Evolutionary conservation across 108 stramenopile species (phyloP), one percentile per base, ranked within the genome.

Genomic region (Pseudonitzschia delicatissima): DNA sequence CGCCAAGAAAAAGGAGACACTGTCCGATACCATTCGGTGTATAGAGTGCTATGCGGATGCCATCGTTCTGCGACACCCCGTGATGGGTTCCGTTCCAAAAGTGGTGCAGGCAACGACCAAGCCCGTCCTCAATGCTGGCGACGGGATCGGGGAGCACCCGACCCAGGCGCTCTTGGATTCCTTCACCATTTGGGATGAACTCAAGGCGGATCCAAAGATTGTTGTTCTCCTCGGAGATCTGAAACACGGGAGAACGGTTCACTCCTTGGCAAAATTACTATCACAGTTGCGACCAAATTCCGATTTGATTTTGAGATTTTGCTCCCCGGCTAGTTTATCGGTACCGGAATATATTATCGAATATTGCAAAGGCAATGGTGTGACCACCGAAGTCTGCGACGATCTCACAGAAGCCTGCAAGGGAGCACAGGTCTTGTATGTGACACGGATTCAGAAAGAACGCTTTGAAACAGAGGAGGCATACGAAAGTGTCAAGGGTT

Each of bases 111-210:
- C 61, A 71, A 36, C 71, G 62, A 62, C 71, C 5, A 62, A 63
- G 12, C 98, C 98, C 0, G 82, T 98, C 29, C 58, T 99, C 27
- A 99, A 99, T 91, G 98, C 96, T 12, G 98, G 99, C 15, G 96
- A 97, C 77, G 99, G 98, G 7, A 79, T 85, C 8, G 98, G 96
- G 28, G 96, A 99, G 67, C 99, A 99, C 77, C 98, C 99, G 0
- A 98, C 99, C 4, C 99, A 99, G 72, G 97, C 99, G 5, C 71
- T 99, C 21, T 89, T 99, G 81, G 99, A 99, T 77, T 63, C 91
- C 21, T 98, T 88, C 77, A 98, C 99, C 11, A 74, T 67, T 31
- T 55, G 53, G 53, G 53, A 55, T 33, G 53, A 55, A 28, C 53
- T 55, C 32, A 55, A 55, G 34, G 53, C 5, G 18, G 76, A 71